These are phyloP conservation scores for Mycena crocata DNA, from an alignment of 768 basidiomycete species.

Conservation along the genomic window DNA sequence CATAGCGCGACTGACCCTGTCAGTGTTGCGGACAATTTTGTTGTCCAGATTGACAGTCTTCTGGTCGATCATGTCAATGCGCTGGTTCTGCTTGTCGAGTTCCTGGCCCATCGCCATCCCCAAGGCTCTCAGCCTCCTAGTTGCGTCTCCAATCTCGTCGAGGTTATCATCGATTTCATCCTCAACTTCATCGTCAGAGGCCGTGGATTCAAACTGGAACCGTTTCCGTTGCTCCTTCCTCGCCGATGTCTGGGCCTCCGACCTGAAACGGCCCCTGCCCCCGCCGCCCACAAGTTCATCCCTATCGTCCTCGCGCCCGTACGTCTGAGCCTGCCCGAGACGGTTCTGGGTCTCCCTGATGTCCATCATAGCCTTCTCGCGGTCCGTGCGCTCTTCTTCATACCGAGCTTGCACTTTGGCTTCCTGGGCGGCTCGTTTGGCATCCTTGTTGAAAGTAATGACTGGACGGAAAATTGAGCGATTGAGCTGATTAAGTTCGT, in stretches of 20 bases:
- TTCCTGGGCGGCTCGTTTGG: conserved; percentile 89
- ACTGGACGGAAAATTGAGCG: conserved; percentile 94
- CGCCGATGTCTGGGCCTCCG: conserved; percentile 62
- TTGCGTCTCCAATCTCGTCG: conserved; percentile 83
- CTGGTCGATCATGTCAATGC: conserved; percentile 80
- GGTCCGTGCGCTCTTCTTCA: conserved; percentile 85
- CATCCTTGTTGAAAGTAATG: conserved; percentile 93
- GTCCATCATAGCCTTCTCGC: conserved; percentile 88
- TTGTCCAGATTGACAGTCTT: conserved; percentile 84
- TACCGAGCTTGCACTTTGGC: conserved; percentile 86
- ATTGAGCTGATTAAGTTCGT: conserved; percentile 94
- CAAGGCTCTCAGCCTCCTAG: conserved; percentile 82
- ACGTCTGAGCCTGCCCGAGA: conserved; percentile 78
- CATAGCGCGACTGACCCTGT: conserved; percentile 65
- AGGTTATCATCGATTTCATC: conserved; percentile 94
- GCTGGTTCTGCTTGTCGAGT: conserved; percentile 85
- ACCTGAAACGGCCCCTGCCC: conserved; percentile 55
- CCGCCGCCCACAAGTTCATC: conserved; percentile 50
- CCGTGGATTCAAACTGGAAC: conserved; percentile 92
- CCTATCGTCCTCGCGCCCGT: conserved; percentile 64
- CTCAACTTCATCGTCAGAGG: conserved; percentile 93
- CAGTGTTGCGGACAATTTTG: conserved; percentile 84
- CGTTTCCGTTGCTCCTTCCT: conserved; percentile 81
- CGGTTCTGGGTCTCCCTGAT: conserved; percentile 90
- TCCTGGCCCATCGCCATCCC: conserved; percentile 89